Evolutionary conservation across 2,329 filamentous ascomycete species (phyloP).

Genomic region (Cladophialophora chaetospira): DNA sequence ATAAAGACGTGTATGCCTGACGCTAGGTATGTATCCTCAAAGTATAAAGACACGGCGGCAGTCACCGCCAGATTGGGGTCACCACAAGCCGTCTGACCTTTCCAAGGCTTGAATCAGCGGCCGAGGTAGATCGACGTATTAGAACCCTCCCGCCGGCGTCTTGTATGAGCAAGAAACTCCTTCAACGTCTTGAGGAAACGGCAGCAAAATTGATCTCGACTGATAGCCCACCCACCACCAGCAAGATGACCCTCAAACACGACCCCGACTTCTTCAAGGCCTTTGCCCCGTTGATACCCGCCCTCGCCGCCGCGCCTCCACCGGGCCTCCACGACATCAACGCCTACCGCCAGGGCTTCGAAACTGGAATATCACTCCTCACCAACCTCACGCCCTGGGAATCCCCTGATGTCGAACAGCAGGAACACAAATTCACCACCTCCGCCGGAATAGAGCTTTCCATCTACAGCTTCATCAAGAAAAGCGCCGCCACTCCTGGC

Average conservation of each 20-base stretch:
- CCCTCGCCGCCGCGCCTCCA: constrained; percentile 2
- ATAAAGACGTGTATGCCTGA: too few relatives aligned
- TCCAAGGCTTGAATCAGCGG: too few relatives aligned
- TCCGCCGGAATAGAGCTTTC: background rate
- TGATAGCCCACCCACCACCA: background rate
- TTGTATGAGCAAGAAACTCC: background rate
- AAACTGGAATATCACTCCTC: background rate
- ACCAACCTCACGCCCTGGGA: background rate
- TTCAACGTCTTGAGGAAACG: background rate
- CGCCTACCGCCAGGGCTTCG: background rate
- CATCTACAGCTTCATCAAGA: constrained; percentile 7
- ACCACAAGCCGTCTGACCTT: too few relatives aligned
- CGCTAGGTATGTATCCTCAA: too few relatives aligned
- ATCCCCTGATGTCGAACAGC: constrained; percentile 7
- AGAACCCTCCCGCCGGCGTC: too few relatives aligned
- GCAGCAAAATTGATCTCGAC: background rate
- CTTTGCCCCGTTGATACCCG: constrained; percentile 13
- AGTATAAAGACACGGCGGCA: too few relatives aligned
- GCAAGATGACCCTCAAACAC: constrained; percentile 11
- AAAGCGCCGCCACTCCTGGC: background rate
- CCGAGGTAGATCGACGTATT: background rate
- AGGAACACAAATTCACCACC: constrained; percentile 5
- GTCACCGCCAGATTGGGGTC: too few relatives aligned
- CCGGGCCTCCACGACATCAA: constrained; percentile 11
- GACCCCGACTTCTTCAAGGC: constrained; percentile 15